Evolutionary conservation across 208 protist species (phyloP).

Genomic region (Wallacemonas sp.): DNA sequence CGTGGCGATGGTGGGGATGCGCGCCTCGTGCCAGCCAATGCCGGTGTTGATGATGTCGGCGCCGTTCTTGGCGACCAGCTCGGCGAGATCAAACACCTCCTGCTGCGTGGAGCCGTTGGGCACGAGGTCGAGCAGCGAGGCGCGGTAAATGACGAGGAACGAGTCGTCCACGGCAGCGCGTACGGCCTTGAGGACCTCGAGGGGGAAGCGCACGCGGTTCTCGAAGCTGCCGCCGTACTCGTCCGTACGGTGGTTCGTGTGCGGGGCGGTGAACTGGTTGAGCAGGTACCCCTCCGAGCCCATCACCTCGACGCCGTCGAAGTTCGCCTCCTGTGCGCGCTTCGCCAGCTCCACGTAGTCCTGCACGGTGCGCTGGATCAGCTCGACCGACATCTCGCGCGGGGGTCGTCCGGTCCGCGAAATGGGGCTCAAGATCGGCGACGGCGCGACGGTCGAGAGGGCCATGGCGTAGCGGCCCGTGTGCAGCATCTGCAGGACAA

Average conservation of each 20-base stretch:
- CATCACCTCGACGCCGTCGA: constrained; percentile 93
- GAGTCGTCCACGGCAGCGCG: constrained; percentile 56
- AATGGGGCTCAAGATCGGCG: constrained; percentile 45
- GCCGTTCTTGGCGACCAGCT: constrained; percentile 58
- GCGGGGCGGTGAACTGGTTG: constrained; percentile 79
- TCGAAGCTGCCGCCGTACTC: constrained; percentile 86
- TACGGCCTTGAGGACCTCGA: constrained; percentile 71
- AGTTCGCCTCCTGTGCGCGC: constrained; percentile 69
- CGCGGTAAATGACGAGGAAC: constrained; percentile 90
- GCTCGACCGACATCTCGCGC: constrained; percentile 39
- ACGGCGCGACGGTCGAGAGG: constrained; percentile 60
- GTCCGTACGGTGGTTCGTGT: constrained; percentile 88
- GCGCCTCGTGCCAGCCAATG: constrained; percentile 91
- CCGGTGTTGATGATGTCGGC: constrained; percentile 89
- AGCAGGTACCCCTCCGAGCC: constrained; percentile 88
- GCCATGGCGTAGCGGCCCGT: constrained; percentile 64
- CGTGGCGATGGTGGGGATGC: constrained; percentile 89
- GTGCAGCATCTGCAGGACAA: constrained; percentile 88
- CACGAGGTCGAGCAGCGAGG: constrained; percentile 85
- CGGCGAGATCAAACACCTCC: constrained; percentile 66
- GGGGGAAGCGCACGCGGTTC: constrained; percentile 79
- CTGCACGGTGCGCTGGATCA: constrained; percentile 61
- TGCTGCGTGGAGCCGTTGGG: constrained; percentile 71
- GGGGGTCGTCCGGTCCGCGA: constrained; percentile 45
- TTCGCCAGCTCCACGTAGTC: constrained; percentile 50